Base-by-base conservation (phyloP, 2,329 filamentous ascomycete species). In the Xylaria polymorpha region DNA sequence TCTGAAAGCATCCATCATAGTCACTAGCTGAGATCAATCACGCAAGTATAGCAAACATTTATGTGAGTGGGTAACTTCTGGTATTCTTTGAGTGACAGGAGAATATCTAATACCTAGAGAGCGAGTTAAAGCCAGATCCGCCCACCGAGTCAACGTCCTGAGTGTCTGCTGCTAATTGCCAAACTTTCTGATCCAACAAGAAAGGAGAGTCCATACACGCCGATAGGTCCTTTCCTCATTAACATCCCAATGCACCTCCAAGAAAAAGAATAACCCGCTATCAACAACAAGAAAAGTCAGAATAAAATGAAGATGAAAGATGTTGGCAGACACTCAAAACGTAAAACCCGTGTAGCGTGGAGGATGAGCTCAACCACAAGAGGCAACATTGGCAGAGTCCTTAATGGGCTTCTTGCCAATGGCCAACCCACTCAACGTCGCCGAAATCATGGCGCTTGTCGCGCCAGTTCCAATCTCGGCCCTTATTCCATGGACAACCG, bases 371-470 rank as follows among this genome's bases (percentile, higher is more conserved):
- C 81, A 87, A 87, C 87, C 83, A 90, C 87, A 89, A 90, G 87
- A 88, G 88, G 80, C 84, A 79, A 80, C 76, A 80, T 72, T 68
- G 72, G 76, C 64, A 77, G 39, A 72, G 72, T 71, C 56, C 71
- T 68, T 72, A 83, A 73, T 81, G 80, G 77, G 81, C 81, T 75
- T 90, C 90, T 81, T 92, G 90, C 90, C 93, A 97, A 83, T 92
- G 93, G 85, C 94, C 94, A 90, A 97, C 93, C 91, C 95, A 97
- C 89, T 97, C 94, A 85, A 94, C 83, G 78, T 95, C 92, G 78
- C 90, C 91, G 80, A 93, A 87, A 83, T 92, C 91, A 78, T 85
- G 81, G 75, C 86, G 87, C 72, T 91, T 90, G 77, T 87, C 85
- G 77, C 87, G 87, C 86, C 87, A 88, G 72, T 87, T 87, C 83